A percentile compares a stretch with the other conserved stretches of the same genome.
phyloP scores from a whole-genome alignment of 2,329 filamentous ascomycete genomes.

The Clonostachys byssicola region DNA sequence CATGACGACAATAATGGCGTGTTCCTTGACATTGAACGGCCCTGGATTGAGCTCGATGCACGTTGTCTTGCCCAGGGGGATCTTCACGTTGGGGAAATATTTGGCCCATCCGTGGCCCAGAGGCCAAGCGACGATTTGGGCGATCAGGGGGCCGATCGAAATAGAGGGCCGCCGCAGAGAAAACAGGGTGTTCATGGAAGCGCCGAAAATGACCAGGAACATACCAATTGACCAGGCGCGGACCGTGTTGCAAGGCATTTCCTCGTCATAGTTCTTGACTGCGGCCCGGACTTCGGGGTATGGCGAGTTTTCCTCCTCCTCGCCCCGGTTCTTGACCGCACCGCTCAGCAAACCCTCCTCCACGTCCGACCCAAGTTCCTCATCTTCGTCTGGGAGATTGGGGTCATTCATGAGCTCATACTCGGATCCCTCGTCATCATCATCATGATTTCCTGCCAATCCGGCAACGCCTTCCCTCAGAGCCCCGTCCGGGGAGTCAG shows the following conservation, averaged over 20 bases:
- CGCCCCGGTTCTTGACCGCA: constrained; percentile 22
- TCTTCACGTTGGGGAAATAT: constrained; percentile 41
- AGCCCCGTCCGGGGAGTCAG: constrained; percentile 11
- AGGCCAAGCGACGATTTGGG: constrained; percentile 61
- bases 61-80: constrained; percentile 33
- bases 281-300: constrained; percentile 64
- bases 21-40: constrained; percentile 68
- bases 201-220: constrained; percentile 48
- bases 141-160: constrained; percentile 54
- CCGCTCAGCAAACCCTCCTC: constrained; percentile 9
- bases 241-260: constrained; percentile 62
- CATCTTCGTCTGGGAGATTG: constrained; percentile 37
- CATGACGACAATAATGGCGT: constrained; percentile 65
- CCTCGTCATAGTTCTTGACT: constrained; percentile 60
- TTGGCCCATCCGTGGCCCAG: constrained; percentile 58
- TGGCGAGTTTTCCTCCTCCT: constrained; percentile 53
- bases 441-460: constrained; percentile 30
- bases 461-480: constrained; percentile 27
- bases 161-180: constrained; percentile 60
- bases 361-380: constrained; percentile 15
- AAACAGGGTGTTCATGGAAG: constrained; percentile 60
- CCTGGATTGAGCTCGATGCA: constrained; percentile 50
- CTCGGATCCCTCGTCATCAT: constrained; percentile 43
- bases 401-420: constrained; percentile 54
- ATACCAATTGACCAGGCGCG: constrained; percentile 62